Evolutionary conservation across 768 basidiomycete genomes (phyloP), one percentile per base, ranked within the genome.

Genomic region (Fomitopsis serialis): DNA sequence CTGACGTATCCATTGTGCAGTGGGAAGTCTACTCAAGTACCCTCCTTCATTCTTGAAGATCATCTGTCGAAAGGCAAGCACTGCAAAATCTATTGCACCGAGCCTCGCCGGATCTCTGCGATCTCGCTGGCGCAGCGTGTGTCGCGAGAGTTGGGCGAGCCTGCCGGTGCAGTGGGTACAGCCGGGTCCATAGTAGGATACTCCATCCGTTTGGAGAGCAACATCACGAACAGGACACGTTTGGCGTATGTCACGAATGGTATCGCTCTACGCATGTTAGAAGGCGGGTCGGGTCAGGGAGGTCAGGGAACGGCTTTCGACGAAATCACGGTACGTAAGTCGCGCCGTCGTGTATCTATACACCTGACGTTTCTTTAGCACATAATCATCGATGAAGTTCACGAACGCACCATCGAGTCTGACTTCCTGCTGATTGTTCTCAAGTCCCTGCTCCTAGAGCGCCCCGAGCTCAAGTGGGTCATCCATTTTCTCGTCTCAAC

Each of bases 11-110:
- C 48, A 34, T 12, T 49, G 47, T 49, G 48, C 48, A 94, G 93
- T 63, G 96, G 96, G 9, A 99, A 99, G 72, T 97, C 94, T 2
- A 98, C 96, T 0, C 96, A 98, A 72, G 82, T 98, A 3, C 96
- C 96, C 3, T 78, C 87, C 0, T 98, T 94, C 71, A 87, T 98
- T 58, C 79, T 99, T 10, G 96, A 99, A 67, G 85, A 95, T 63
- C 82, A 88, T 50, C 79, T 98, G 21, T 80, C 85, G 4, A 78
- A 77, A 55, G 97, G 95, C 23, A 81, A 76, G 60, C 78, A 79
- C 50, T 96, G 92, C 75, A 96, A 87, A 68, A 89, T 99, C 61
- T 92, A 84, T 63, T 96, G 93, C 59, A 98, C 96, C 4, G 95
- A 98, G 64, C 96, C 96, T 5, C 81, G 96, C 42, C 83, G 96